These are phyloP conservation scores for Curvularia spicifera DNA, from an alignment of 2,329 filamentous ascomycete genomes.

Conservation along the genomic window DNA sequence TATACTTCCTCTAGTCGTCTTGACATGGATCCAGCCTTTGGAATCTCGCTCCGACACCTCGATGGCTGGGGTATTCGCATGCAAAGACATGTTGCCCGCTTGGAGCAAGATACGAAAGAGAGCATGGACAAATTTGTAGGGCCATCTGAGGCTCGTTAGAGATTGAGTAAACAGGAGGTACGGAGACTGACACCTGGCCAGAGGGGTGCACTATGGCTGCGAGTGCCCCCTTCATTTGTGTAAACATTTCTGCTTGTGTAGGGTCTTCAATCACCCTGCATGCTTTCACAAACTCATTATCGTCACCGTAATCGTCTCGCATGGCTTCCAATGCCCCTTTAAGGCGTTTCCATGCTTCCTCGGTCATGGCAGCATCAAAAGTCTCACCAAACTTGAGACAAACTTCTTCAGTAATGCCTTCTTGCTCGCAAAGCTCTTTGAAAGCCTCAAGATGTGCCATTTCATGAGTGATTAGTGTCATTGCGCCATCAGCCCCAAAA, in stretches of 20 bases:
- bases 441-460: no score
- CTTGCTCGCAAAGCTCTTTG: no score
- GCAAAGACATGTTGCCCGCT: constrained; percentile 13
- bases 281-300: background rate
- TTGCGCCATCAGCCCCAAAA: constrained; percentile 18
- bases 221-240: constrained; percentile 20
- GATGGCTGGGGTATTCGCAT: constrained; percentile 16
- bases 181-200: constrained; percentile 13
- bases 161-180: background rate
- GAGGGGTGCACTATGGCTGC: constrained; percentile 16
- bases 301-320: no score
- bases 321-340: no score
- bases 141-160: constrained; percentile 15
- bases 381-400: constrained; percentile 22
- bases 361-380: constrained; percentile 24
- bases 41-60: constrained; percentile 14
- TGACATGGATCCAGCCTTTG: constrained; percentile 14
- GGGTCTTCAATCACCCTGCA: constrained; percentile 19
- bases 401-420: constrained; percentile 14
- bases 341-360: constrained; percentile 20
- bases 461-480: constrained; percentile 17
- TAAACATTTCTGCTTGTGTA: constrained; percentile 12
- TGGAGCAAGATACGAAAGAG: constrained; percentile 15
- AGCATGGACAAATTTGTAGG: constrained; percentile 20
- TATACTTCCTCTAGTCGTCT: constrained; percentile 13